Conservation (phyloP, 1,284 basidiomycete genomes). For the Apiotrichum mycotoxinovorans region DNA sequence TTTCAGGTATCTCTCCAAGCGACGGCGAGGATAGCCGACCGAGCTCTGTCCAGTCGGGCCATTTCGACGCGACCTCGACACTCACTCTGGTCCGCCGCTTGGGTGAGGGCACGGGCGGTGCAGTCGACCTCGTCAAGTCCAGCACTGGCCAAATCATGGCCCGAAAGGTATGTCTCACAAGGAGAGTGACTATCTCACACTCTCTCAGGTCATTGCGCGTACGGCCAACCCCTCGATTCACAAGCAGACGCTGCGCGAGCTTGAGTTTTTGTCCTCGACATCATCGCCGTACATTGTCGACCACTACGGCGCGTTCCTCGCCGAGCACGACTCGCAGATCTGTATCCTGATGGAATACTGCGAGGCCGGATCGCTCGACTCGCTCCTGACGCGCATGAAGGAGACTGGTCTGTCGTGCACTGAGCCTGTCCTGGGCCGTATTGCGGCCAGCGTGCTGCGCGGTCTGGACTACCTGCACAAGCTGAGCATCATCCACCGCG, state of each 20-base stretch:
- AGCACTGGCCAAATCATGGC: constrained; percentile 69
- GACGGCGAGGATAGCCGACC: constrained; percentile 3
- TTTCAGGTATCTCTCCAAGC: background rate
- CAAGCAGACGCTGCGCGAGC: constrained; percentile 87
- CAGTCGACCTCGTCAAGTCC: constrained; percentile 83
- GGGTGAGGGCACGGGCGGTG: constrained; percentile 94
- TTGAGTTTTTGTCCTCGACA: constrained; percentile 81
- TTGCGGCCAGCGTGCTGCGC: constrained; percentile 86
- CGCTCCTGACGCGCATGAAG: constrained; percentile 79
- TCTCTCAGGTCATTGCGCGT: constrained; percentile 74
- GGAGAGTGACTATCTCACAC: constrained; percentile 22
- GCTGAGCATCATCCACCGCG: constrained; percentile 88
- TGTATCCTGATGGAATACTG: constrained; percentile 94
- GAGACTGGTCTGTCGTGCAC: constrained; percentile 73
- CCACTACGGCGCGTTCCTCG: constrained; percentile 93
- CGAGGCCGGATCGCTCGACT: constrained; percentile 79
- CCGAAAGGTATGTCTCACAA: constrained; percentile 61
- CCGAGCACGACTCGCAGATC: constrained; percentile 85
- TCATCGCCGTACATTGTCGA: constrained; percentile 83
- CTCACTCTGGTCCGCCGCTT: constrained; percentile 70
- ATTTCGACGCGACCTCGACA: constrained; percentile 1
- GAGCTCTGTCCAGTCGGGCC: background rate
- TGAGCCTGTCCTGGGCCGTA: constrained; percentile 85
- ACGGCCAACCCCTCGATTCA: constrained; percentile 80
- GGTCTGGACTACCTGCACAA: constrained; percentile 90